Percentiles rank a stretch among this genome's conserved stretches.
phyloP scores from a whole-genome alignment of 2,329 filamentous ascomycete genomes.

The Scleromitrula shiraiana region DNA sequence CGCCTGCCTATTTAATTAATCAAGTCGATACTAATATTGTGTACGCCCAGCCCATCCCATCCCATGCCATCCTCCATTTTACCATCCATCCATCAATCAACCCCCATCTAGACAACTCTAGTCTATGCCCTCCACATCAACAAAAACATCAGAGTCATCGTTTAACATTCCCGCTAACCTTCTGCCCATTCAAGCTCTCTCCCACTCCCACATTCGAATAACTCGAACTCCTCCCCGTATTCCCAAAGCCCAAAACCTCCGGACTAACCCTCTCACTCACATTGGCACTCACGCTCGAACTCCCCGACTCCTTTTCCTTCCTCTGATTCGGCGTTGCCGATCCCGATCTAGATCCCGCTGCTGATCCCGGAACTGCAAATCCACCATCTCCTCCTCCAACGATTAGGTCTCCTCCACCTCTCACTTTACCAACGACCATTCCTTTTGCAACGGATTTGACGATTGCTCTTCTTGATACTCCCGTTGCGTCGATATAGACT shows the following conservation, averaged over 20 bases:
- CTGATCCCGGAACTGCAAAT: constrained; percentile 3
- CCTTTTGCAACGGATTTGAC: constrained; percentile 94
- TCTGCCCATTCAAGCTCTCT: constrained; percentile 21
- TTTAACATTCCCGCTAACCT: constrained; percentile 2
- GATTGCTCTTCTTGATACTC: constrained; percentile 80
- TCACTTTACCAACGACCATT: constrained; percentile 81
- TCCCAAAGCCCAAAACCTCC: constrained; percentile 22
- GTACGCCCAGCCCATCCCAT: background rate
- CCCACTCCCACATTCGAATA: constrained; percentile 18
- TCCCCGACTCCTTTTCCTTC: constrained; percentile 22
- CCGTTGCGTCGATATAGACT: constrained; percentile 94
- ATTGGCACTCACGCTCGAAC: background rate
- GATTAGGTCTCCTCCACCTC: constrained; percentile 64
- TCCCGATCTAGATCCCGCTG: constrained; percentile 10
- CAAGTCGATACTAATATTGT: too few relatives aligned
- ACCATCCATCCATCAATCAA: background rate
- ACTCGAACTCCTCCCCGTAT: constrained; percentile 17
- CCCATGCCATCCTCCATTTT: background rate
- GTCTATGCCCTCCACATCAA: background rate
- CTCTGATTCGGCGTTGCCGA: constrained; percentile 18
- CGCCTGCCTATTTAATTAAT: too few relatives aligned
- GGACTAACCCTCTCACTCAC: constrained; percentile 16
- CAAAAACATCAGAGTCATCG: background rate
- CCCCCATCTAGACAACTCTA: too few relatives aligned
- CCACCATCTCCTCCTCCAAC: constrained; percentile 50